Evolutionary conservation across 257 asterid genomes (phyloP).

Genomic region (Lycium ferocissimum): DNA sequence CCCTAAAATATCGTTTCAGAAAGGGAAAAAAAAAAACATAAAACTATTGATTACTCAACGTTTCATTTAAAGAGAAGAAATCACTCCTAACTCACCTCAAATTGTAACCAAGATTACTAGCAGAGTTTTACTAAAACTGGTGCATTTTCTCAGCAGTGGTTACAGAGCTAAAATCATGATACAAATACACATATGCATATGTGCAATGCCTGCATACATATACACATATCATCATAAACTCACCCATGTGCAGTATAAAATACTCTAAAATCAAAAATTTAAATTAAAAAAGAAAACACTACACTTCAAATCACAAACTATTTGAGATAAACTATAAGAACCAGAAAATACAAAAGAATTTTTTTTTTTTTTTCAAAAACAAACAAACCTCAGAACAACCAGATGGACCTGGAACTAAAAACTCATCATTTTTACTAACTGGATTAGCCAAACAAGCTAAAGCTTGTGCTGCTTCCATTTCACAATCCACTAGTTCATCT

Average conservation of each 20-base stretch:
- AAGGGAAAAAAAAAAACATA: not conserved
- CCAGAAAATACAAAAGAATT: not conserved
- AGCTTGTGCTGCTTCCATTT: constrained; percentile 63
- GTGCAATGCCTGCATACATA: too few relatives aligned
- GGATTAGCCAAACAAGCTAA: constrained; percentile 51
- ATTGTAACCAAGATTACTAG: not conserved
- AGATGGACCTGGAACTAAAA: not conserved
- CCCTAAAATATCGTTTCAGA: not conserved
- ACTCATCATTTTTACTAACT: not conserved
- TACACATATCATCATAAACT: not conserved
- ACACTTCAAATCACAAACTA: not conserved
- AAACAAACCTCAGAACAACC: constrained; percentile 15
- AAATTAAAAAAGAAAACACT: not conserved
- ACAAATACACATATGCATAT: too few relatives aligned
- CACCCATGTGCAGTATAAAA: not conserved
- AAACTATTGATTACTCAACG: not conserved
- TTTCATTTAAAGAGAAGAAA: not conserved
- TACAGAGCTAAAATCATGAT: too few relatives aligned
- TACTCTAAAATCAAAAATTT: not conserved
- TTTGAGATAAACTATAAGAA: not conserved
- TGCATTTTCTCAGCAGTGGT: too few relatives aligned
- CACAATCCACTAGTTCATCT: constrained; percentile 41
- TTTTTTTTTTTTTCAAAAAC: too few relatives aligned
- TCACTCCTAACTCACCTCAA: not conserved
- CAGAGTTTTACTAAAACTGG: not conserved